Evolutionary conservation across 148 eudicot species (phyloP).

Genomic region (Rhododendron molle): DNA sequence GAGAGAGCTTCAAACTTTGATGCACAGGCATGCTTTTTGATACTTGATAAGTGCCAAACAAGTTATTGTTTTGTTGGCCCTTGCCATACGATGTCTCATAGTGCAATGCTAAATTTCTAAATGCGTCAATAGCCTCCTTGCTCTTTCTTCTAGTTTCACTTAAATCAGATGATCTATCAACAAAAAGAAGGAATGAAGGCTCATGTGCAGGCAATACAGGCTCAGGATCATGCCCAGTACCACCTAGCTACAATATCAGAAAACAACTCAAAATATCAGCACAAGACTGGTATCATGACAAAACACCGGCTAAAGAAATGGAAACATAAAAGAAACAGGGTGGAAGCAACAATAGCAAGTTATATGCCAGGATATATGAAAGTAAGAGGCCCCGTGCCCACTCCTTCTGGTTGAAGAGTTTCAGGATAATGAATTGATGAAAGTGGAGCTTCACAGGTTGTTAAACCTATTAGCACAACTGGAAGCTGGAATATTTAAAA

Average conservation of each 20-base stretch:
- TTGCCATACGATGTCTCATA: slow-evolving; percentile 20
- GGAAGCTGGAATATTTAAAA: background rate
- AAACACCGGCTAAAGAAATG: background rate
- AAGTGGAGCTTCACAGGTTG: background rate
- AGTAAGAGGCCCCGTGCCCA: background rate
- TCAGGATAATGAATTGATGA: background rate
- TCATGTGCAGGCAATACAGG: slow-evolving; percentile 58
- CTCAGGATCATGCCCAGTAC: slow-evolving; percentile 38
- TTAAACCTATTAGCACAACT: background rate
- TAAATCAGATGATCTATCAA: slow-evolving; percentile 69
- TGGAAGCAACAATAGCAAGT: background rate
- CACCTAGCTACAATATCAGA: slow-evolving; percentile 43
- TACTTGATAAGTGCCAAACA: slow-evolving; percentile 26
- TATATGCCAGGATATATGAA: background rate
- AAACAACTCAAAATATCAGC: background rate
- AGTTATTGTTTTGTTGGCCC: slow-evolving; percentile 19
- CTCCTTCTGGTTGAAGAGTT: background rate
- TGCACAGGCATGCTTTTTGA: slow-evolving; percentile 25
- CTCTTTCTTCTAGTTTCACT: slow-evolving; percentile 41
- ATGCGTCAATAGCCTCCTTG: slow-evolving; percentile 51
- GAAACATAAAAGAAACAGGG: background rate
- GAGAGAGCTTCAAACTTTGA: slow-evolving; percentile 32
- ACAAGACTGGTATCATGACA: background rate
- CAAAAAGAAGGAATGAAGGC: slow-evolving; percentile 74
- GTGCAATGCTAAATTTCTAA: slow-evolving; percentile 56